Base-by-base conservation (phyloP, 1,284 basidiomycete species). In the Erythrobasidium hasegawianum region DNA sequence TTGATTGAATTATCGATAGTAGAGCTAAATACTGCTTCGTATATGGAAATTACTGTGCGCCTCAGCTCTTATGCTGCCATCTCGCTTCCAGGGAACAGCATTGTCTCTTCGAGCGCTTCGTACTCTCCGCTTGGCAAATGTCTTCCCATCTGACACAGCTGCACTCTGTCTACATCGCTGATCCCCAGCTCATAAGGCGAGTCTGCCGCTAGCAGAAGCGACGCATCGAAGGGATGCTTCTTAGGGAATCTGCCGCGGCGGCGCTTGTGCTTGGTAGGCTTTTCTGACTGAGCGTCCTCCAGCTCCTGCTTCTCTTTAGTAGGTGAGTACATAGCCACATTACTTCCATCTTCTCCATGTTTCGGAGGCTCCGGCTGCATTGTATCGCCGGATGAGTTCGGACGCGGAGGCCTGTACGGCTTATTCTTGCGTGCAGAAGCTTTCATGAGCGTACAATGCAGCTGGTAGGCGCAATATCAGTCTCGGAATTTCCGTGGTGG, bases 371-470 rank as follows among this genome's bases (percentile, higher is more conserved):
- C 33, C 11, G 33, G 4, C n/a, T n/a, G n/a, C 33, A 33, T 33
- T 11, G 33, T 33, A 33, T 33, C 33, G 11, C 33, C 33, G 4
- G 33, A 33, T 11, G 33, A 11, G 11, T 33, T 11, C 5, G 33
- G 33, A 33, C 33, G 33, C 11, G 33, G 33, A 33, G 33, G 33
- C 43, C 43, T 47, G 8, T n/a, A 8, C 24, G 26, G 20, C 26
- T 29, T 53, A 27, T 24, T 29, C 43, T 64, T 64, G n/a, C 61
- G 29, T 4, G 61, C 61, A n/a, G 61, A 64, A 8, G 61, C 61
- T 57, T 64, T 64, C 61, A 64, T 64, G 22, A 64, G 41, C 5
- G 61, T 64, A n/a, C 53, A 56, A 24, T 64, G 61, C 13, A 64
- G 38, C 61, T 64, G 18, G 9, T n/a, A 5, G 24, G 24, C 41